These are phyloP conservation scores for Tulasnella sp. DNA, from an alignment of 768 basidiomycete genomes.

Conservation along the genomic window DNA sequence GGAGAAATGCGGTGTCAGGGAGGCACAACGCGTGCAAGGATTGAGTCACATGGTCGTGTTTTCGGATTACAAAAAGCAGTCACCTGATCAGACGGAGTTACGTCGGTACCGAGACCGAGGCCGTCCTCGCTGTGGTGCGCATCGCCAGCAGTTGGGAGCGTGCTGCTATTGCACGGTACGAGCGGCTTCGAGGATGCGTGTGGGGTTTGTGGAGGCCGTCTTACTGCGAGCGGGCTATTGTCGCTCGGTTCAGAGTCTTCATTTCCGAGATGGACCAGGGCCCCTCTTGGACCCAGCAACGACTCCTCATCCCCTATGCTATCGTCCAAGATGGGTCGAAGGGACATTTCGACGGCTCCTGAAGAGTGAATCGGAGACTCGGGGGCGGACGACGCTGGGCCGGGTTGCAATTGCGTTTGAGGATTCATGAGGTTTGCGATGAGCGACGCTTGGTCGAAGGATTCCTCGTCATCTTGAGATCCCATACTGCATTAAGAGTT, in stretches of 20 bases:
- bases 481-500: background rate
- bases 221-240: too few species aligned
- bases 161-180: background rate
- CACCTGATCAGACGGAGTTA: background rate
- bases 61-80: background rate
- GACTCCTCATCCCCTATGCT: background rate
- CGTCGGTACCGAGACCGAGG: conserved; percentile 4
- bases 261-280: background rate
- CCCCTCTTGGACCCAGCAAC: background rate
- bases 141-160: background rate
- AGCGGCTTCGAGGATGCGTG: background rate
- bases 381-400: background rate
- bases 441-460: background rate
- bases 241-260: background rate
- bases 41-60: conserved; percentile 10
- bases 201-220: too few species aligned
- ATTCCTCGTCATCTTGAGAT: background rate
- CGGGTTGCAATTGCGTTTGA: background rate
- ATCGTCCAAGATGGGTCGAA: background rate
- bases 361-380: background rate
- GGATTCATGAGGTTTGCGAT: conserved; percentile 4
- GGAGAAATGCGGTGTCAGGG: background rate
- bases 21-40: background rate
- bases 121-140: background rate
- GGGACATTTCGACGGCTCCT: background rate